A percentile compares a stretch with the other conserved stretches of the same genome.
phyloP scores from a whole-genome alignment of 768 basidiomycete species.

The Xerocomus spinulosus region DNA sequence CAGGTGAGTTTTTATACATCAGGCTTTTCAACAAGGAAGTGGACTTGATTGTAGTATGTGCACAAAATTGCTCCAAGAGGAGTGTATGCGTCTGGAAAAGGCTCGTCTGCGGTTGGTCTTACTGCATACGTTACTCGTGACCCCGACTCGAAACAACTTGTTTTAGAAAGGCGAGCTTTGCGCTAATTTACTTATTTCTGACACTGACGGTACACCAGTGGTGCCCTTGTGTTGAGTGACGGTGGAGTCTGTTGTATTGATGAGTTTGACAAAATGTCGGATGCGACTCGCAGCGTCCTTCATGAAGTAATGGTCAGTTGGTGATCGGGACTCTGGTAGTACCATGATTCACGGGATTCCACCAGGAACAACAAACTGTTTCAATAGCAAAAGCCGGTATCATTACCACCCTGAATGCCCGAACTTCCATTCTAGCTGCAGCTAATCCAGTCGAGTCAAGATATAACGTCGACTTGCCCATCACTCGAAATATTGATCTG shows the following conservation, averaged over 20 bases:
- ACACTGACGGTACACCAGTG: slow-evolving; percentile 42
- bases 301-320: slow-evolving; percentile 93
- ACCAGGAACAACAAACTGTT: slow-evolving; percentile 98
- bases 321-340: background rate
- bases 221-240: slow-evolving; percentile 90
- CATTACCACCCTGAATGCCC: slow-evolving; percentile 95
- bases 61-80: slow-evolving; percentile 98
- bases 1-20: slow-evolving; percentile 50
- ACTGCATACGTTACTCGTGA: slow-evolving; percentile 98
- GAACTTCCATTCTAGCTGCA: slow-evolving; percentile 96
- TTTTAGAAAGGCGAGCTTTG: slow-evolving; percentile 77
- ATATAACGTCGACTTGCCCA: slow-evolving; percentile 87
- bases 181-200: background rate
- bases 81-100: slow-evolving; percentile 96
- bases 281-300: slow-evolving; percentile 92
- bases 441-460: slow-evolving; percentile 96
- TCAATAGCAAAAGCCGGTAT: slow-evolving; percentile 99
- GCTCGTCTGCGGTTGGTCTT: slow-evolving; percentile 96
- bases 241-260: slow-evolving; percentile 99
- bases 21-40: background rate
- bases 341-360: slow-evolving; percentile 1
- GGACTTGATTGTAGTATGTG: slow-evolving; percentile 63
- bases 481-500: slow-evolving; percentile 94
- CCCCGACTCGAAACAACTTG: slow-evolving; percentile 96
- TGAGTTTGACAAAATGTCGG: slow-evolving; percentile 99